Percentiles rank a stretch among this genome's conserved stretches.
Evolutionary conservation across 225 moss, liverwort and hornwort species (phyloP).

Genomic region (Rhytidiadelphus loreus): DNA sequence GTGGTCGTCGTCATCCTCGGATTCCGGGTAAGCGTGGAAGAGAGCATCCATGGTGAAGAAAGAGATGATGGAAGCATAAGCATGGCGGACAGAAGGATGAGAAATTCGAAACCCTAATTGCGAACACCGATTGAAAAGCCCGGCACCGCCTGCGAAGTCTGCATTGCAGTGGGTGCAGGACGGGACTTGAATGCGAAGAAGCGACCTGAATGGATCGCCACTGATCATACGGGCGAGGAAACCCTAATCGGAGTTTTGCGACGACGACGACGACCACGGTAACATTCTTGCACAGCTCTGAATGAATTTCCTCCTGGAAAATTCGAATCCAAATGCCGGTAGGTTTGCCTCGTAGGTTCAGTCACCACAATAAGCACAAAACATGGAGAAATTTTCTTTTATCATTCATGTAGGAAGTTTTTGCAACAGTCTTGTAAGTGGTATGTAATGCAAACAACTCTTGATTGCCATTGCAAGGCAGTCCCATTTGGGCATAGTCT

Average conservation of each 20-base stretch:
- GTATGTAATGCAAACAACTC: background rate
- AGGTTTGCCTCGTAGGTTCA: no score
- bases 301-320: background rate
- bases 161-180: background rate
- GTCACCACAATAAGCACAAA: no score
- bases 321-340: background rate
- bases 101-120: background rate
- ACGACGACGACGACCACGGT: background rate
- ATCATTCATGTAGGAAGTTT: background rate
- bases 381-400: background rate
- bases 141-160: background rate
- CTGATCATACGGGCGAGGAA: background rate
- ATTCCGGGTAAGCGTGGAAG: slow-evolving; percentile 5
- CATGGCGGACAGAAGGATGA: background rate
- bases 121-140: background rate
- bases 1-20: background rate
- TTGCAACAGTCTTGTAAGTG: background rate
- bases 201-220: background rate
- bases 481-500: background rate
- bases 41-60: slow-evolving; percentile 14
- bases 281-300: background rate
- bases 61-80: background rate
- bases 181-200: background rate
- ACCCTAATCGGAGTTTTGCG: background rate
- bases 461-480: background rate